phyloP scores from a whole-genome alignment of 1,284 basidiomycete species.

The Somion occarium region DNA sequence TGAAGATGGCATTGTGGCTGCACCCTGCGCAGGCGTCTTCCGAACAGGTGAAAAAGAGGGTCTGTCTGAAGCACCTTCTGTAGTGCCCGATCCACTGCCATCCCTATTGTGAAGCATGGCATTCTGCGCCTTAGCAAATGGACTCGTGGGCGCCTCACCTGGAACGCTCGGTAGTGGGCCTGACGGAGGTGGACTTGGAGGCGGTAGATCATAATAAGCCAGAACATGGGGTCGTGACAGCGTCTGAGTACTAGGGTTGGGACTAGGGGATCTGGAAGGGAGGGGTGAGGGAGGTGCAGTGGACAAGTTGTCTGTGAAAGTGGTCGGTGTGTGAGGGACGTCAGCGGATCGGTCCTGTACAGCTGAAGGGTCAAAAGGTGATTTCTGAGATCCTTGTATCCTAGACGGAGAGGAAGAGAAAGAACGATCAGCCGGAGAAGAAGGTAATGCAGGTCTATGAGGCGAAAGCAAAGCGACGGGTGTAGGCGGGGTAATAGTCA shows the following conservation, averaged over 20 bases:
- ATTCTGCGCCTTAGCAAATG: conserved; percentile 2
- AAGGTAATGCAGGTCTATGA: not conserved
- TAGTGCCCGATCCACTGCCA: not conserved
- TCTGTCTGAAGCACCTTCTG: not conserved
- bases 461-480: conserved; percentile 15
- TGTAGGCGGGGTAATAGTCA: conserved; percentile 23
- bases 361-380: not conserved
- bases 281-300: not conserved
- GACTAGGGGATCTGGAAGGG: conserved; percentile 1
- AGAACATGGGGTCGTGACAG: conserved; percentile 25
- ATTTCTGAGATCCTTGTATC: not conserved
- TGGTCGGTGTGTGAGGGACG: conserved; percentile 2
- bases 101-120: not conserved
- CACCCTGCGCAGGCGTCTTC: not conserved
- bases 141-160: conserved; percentile 1
- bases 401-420: not conserved
- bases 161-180: conserved; percentile 44
- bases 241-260: conserved; percentile 9
- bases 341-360: conserved; percentile 1
- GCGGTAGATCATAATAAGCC: conserved; percentile 50
- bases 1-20: not conserved
- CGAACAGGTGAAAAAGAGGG: not conserved
- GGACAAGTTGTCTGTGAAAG: not conserved
- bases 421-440: not conserved
- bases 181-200: conserved; percentile 48